Evolutionary conservation across 176 grass and related monocot genomes (phyloP), one percentile per base, ranked within the genome.

Genomic region (Ensete ventricosum): DNA sequence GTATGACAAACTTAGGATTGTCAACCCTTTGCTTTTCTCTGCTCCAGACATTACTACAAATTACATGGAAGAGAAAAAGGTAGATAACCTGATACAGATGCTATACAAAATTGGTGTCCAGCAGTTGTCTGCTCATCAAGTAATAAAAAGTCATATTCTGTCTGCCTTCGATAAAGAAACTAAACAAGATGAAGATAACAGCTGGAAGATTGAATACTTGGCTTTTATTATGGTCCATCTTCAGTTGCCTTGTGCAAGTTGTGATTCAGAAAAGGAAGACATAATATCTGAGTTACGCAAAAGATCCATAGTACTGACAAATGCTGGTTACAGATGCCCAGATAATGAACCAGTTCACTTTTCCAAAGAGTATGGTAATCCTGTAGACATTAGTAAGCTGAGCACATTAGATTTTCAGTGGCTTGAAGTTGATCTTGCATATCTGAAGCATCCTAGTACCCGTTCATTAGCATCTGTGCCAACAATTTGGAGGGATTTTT

Each of bases 71-170:
- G 89, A 88, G 76, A 85, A 69, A 69, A 92, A 85, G 87, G 62
- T 73, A 55, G 80, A 89, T 29, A 84, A 93, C 50, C 64, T 91
- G 16, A 81, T 86, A 59, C 88, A 93, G 55, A 87, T 93, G 76
- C 84, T 98, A 34, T 72, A 79, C 65, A 98, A 85, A 88, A 82
- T 93, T 9, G 94, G 94, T 53, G 88, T 85, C 71, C 76, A 59
- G n/a, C 92, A 85, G 72, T 80, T 98, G 72, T 98, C 94, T 89
- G 84, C 83, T 54, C 94, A 98, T 83, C 90, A 98, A 62, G 90
- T 98, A 60, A 87, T 98, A 21, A 91, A 81, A 83, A 88, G 83
- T 81, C 94, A 98, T 59, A 87, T 98, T 79, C 70, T 98, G 50
- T 16, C 52, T 11, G 85, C 82, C 71, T 90, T 98, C 43, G 24